Evolutionary conservation across 1,139 yeast species (phyloP), one percentile per base, ranked within the genome.

Genomic region (Taphrina flavorubra): DNA sequence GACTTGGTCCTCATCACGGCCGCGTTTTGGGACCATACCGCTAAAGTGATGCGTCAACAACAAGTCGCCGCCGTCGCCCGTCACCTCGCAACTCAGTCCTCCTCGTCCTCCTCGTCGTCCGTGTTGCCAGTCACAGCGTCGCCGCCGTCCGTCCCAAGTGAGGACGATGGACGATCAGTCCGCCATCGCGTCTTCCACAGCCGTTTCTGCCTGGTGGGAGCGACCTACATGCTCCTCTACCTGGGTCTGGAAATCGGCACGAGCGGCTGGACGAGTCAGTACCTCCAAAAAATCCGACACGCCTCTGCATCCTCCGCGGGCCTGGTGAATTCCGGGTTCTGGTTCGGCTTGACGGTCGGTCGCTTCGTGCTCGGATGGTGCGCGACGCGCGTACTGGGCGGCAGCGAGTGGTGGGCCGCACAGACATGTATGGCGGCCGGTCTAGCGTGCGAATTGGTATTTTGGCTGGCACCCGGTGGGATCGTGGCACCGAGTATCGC

Each of bases 221-320:
- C 73, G 1, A 18, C 58, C 62, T 83, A 84, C 71, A 82, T 86
- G 7, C 81, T 87, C 65, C 83, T 84, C 72, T 88, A 88, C 73
- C 89, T 87, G 74, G 92, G 92, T 3, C 82, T 85, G 1, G 92
- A 88, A 75, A 90, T 87, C 5, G 79, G 88, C 0, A 76, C 86
- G 73, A 90, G 88, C 25, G 90, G 90, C 40, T 88, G 91, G 91
- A 82, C 86, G 46, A 88, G 87, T 51, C 85, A 91, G 0, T 87
- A 81, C 73, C 79, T 87, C 74, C 81, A 86, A 59, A 84, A 83
- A 64, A 85, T 85, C 73, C 80, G 90, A 59, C 79, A 80, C 58
- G 88, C 87, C 0, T 76, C 79, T 65, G 74, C 78, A 2, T 72
- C 75, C 0, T 77, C 82, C 3, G 82, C 83, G 68, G 90, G 91